These are phyloP conservation scores for Serendipita vermifera DNA, from an alignment of 768 basidiomycete genomes.

Conservation along the genomic window DNA sequence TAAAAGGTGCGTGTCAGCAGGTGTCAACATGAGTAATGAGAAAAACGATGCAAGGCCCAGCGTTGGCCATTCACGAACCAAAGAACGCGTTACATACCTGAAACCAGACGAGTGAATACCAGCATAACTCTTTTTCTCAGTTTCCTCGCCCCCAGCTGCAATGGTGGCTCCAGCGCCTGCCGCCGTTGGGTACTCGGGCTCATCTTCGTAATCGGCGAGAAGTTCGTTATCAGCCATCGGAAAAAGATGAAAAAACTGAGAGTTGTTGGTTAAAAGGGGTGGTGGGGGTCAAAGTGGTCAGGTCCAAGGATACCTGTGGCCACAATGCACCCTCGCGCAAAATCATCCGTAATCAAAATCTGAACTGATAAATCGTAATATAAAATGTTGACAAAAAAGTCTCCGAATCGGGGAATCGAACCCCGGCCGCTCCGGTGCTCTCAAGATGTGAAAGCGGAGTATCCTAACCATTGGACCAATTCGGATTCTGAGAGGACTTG, in stretches of 20 bases:
- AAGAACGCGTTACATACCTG: conserved; percentile 41
- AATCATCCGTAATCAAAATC: neutral
- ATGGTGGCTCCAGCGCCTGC: conserved; percentile 29
- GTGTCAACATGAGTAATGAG: neutral
- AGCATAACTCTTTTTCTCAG: conserved; percentile 96
- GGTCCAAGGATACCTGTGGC: neutral
- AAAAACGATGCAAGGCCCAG: conserved; percentile 15
- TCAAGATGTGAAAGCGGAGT: conserved; percentile 10
- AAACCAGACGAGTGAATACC: conserved; percentile 99
- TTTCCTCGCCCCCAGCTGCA: conserved; percentile 45
- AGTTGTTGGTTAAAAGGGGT: neutral
- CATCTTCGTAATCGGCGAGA: conserved; percentile 27
- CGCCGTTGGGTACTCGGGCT: conserved; percentile 25
- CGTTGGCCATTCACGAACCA: conserved; percentile 12
- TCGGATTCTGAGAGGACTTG: neutral
- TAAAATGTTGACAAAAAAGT: neutral
- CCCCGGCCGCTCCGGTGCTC: conserved; percentile 9
- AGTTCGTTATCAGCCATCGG: conserved; percentile 23
- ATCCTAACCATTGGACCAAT: conserved; percentile 11
- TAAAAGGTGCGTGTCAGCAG: neutral
- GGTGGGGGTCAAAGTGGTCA: neutral
- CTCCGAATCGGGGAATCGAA: conserved; percentile 11
- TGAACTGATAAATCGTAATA: neutral
- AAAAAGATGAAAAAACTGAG: neutral
- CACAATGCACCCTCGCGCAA: no score